phyloP scores from a whole-genome alignment of 345 rosid species.

The Eucalyptus curtisii region DNA sequence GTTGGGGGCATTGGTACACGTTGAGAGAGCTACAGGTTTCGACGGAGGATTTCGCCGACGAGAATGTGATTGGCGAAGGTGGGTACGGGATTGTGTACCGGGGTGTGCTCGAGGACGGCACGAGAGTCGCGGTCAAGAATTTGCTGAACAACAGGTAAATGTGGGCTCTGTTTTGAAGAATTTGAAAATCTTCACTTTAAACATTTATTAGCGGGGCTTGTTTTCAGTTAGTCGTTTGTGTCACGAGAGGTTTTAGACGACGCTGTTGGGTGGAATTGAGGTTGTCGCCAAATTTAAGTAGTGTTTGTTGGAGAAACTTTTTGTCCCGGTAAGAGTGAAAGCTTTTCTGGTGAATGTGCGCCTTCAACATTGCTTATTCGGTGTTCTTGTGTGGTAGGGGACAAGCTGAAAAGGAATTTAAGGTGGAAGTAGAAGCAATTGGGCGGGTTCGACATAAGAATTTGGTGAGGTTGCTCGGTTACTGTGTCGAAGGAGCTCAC shows the following conservation, averaged over 20 bases:
- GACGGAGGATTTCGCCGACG: constrained; percentile 58
- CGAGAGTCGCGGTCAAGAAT: constrained; percentile 76
- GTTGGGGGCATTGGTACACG: constrained; percentile 98
- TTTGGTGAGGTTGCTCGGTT: constrained; percentile 89
- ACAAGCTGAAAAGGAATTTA: constrained; percentile 96
- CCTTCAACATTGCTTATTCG: background rate
- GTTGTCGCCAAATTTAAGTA: background rate
- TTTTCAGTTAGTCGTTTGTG: background rate
- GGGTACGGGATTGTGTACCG: constrained; percentile 92
- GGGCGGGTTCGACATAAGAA: constrained; percentile 95
- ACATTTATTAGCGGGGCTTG: background rate
- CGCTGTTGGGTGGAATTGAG: background rate
- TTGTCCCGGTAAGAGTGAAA: background rate
- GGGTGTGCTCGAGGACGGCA: constrained; percentile 61
- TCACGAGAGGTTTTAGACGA: background rate
- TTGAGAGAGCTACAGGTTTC: constrained; percentile 86
- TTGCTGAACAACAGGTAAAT: constrained; percentile 69
- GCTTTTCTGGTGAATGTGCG: background rate
- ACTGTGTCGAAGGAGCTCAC: constrained; percentile 96
- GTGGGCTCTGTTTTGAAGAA: background rate
- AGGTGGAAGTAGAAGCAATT: constrained; percentile 95
- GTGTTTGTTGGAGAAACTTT: background rate
- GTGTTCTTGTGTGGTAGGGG: constrained; percentile 30
- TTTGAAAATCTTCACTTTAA: background rate
- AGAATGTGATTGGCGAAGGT: constrained; percentile 92